phyloP scores from a whole-genome alignment of 768 basidiomycete genomes.

The Suillus luteus region DNA sequence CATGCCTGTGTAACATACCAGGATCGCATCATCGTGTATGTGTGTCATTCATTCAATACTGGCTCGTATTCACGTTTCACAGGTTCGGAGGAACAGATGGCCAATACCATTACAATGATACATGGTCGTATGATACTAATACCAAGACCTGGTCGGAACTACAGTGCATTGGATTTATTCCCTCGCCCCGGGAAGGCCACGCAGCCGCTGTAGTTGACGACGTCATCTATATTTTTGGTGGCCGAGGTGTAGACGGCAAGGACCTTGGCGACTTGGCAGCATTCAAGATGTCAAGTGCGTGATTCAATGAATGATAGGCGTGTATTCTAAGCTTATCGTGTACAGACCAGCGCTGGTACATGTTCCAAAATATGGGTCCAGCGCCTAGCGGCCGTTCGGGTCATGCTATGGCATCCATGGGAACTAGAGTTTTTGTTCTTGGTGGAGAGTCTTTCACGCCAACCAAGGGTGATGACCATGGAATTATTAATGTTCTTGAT shows the following conservation, averaged over 20 bases:
- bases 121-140: conserved; percentile 88
- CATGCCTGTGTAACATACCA: conserved; percentile 85
- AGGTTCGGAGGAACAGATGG: conserved; percentile 99
- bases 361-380: conserved; percentile 99
- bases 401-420: conserved; percentile 97
- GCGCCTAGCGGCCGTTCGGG: conserved; percentile 90
- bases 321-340: conserved; percentile 17
- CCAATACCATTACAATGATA: conserved; percentile 99
- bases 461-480: conserved; percentile 74
- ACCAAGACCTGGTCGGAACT: conserved; percentile 88
- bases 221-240: conserved; percentile 97
- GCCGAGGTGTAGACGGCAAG: conserved; percentile 94
- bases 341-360: conserved; percentile 96
- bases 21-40: conserved; percentile 84
- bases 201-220: conserved; percentile 96
- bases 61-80: conserved; percentile 19
- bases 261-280: conserved; percentile 94
- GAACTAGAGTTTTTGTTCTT: conserved; percentile 86
- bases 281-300: conserved; percentile 95
- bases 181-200: conserved; percentile 93
- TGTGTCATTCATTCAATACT: conserved; percentile 26
- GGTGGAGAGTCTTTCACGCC: conserved; percentile 90
- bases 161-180: conserved; percentile 95
- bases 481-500: conserved; percentile 87
- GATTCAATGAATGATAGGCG: conserved; percentile 4